Percentiles rank a stretch among this genome's conserved stretches.
Conservation (phyloP, 2,329 filamentous ascomycete species). For the Chrysoporthe deuterocubensis region DNA sequence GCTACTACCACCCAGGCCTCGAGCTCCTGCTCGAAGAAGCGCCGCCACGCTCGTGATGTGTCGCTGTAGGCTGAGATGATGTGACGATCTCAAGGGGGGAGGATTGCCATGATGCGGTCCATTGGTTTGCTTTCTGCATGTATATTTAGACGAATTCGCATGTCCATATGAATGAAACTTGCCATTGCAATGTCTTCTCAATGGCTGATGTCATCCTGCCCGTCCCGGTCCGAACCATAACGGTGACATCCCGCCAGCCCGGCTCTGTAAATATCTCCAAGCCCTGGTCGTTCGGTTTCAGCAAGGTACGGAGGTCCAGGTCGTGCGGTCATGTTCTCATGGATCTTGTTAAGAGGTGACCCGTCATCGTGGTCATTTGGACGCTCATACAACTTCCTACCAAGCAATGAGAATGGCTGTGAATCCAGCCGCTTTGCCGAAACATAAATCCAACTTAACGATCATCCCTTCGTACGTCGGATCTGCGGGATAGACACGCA, state of each 20-base stretch:
- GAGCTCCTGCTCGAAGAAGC: constrained; percentile 9
- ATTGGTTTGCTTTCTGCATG: neutral
- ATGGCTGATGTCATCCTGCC: neutral
- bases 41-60: constrained; percentile 17
- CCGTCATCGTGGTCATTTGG: neutral
- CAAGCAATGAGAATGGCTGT: neutral
- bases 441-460: neutral
- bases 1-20: neutral
- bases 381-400: neutral
- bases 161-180: constrained; percentile 5
- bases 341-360: neutral
- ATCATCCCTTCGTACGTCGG: neutral
- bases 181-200: too few species aligned
- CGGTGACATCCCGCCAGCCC: neutral
- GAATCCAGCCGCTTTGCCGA: too few species aligned
- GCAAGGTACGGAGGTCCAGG: neutral
- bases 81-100: neutral
- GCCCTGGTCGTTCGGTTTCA: neutral
- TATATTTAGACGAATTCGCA: neutral
- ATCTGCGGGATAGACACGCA: neutral
- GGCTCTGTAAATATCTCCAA: neutral
- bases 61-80: neutral
- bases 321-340: neutral
- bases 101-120: neutral
- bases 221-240: neutral